A percentile compares a stretch with the other conserved stretches of the same genome.
These are phyloP conservation scores for Macrotyloma uniflorum DNA, from an alignment of 306 rosid species.

Conservation along the genomic window DNA sequence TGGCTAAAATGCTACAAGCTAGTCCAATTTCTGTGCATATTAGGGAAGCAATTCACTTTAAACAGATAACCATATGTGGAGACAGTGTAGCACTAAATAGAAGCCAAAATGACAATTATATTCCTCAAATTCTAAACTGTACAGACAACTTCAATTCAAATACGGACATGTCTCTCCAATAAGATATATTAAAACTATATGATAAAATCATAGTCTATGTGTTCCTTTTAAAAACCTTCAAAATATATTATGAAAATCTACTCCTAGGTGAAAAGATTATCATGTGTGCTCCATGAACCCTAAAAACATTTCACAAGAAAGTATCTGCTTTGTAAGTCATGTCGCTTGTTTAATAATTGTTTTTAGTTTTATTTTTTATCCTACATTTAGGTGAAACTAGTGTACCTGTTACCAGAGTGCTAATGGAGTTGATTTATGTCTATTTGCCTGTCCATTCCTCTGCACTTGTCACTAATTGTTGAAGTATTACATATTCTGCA, in stretches of 20 bases:
- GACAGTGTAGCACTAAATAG: not conserved
- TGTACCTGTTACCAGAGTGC: not conserved
- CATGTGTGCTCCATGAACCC: not conserved
- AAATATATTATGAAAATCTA: not conserved
- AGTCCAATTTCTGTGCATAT: not conserved
- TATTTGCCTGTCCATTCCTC: not conserved
- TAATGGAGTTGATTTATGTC: not conserved
- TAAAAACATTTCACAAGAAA: not conserved
- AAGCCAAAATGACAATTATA: not conserved
- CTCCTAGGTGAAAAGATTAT: not conserved
- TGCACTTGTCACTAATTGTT: constrained; percentile 16
- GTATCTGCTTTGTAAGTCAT: not conserved
- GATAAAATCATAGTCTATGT: not conserved
- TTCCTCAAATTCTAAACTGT: not conserved
- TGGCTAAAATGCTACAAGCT: not conserved
- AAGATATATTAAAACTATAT: not conserved
- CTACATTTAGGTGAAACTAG: not conserved
- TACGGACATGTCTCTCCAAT: not conserved
- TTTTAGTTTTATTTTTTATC: not conserved
- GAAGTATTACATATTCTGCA: constrained; percentile 42
- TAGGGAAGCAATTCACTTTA: not conserved
- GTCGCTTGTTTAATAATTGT: not conserved
- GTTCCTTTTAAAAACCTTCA: not conserved
- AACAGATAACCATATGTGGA: too few relatives aligned
- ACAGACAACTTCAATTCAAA: not conserved